These are phyloP conservation scores for Scheffersomyces amazonensis DNA, from an alignment of 805 yeast species.

Conservation along the genomic window DNA sequence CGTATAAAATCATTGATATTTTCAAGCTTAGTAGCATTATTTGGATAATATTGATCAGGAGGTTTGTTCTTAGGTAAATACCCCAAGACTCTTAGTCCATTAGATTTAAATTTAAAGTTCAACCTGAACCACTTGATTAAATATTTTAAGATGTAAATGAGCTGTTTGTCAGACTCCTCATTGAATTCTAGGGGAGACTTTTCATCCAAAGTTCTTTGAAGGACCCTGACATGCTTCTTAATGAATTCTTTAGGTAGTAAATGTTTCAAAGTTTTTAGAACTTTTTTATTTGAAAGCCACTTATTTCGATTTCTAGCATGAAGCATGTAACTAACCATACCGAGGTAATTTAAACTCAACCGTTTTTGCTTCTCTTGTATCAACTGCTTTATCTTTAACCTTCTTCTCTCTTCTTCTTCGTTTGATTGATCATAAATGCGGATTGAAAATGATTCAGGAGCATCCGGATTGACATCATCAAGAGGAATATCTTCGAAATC, in stretches of 20 bases:
- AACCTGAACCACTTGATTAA: conserved; percentile 31
- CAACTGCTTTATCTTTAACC: conserved; percentile 2
- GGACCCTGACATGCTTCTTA: conserved; percentile 13
- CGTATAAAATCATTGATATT: conserved; percentile 7
- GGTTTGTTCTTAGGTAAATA: conserved; percentile 14
- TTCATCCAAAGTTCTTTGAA: conserved; percentile 4
- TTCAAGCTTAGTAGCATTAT: conserved; percentile 11
- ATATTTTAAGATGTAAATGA: conserved; percentile 28
- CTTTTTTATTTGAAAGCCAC: conserved; percentile 14
- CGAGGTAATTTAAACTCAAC: conserved; percentile 16
- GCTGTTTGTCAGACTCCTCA: conserved; percentile 11
- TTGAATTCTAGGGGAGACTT: too few species aligned
- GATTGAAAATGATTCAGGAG: not conserved
- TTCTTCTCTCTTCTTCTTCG: not conserved
- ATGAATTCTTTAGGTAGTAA: conserved; percentile 20
- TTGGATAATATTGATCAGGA: conserved; percentile 17
- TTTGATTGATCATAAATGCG: not conserved
- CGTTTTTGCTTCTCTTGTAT: conserved; percentile 5
- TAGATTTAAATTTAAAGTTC: conserved; percentile 25
- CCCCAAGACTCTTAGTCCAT: conserved; percentile 29
- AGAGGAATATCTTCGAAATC: conserved; percentile 7
- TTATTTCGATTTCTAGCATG: conserved; percentile 19
- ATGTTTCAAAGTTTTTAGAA: conserved; percentile 19
- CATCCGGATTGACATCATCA: not conserved
- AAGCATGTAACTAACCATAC: conserved; percentile 19